Base-by-base conservation (phyloP, 2,329 filamentous ascomycete species). In the Alternaria conjuncta region DNA sequence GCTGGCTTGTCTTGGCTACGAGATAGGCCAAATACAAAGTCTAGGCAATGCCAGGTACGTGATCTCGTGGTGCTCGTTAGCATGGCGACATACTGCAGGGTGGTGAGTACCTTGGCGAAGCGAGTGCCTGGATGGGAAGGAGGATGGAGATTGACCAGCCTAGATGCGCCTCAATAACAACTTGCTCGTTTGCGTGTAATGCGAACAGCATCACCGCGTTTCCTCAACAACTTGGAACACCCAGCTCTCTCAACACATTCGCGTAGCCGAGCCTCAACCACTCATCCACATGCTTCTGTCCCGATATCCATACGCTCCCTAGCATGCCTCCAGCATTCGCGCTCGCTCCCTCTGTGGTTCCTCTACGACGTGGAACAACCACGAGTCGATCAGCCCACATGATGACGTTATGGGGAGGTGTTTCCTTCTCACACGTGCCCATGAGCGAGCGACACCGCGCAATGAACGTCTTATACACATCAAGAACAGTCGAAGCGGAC, bases 241-340 rank as follows among this genome's bases (percentile, higher is more conserved):
- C 82, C 11, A 84, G 65, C 28, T 79, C 73, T 20, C 64, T 67
- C 44, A 85, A 57, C 18, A 82, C 79, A 13, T 77, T 73, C 5
- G 65, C 66, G 8, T 75, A 78, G 1, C 82, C 83, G 26, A 79
- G 54, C 28, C 65, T 58, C 53, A 76, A 69, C 83, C 83, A 85
- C 30, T 72, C 70, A 26, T 80, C 71, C 36, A 84, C 60, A 12
- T 78, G 68, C 2, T 74, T 72, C 15, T 79, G 65, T 4, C 73
- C 76, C 2, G 73, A 67, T 15, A 81, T 71, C 77, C 80, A 82
- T 4, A 84, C 70, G 55, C 80, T 78, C 0, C 85, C 85, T 54
- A 86, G 56, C 84, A 86, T 85, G 1, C 82, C 84, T 1, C 79
- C 77, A 0, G 83, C 78, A 66, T 86, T 85, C 1, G 81, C 82